Evolutionary conservation across 2,329 filamentous ascomycete genomes (phyloP).

Genomic region (Aspergillus phoenicis): DNA sequence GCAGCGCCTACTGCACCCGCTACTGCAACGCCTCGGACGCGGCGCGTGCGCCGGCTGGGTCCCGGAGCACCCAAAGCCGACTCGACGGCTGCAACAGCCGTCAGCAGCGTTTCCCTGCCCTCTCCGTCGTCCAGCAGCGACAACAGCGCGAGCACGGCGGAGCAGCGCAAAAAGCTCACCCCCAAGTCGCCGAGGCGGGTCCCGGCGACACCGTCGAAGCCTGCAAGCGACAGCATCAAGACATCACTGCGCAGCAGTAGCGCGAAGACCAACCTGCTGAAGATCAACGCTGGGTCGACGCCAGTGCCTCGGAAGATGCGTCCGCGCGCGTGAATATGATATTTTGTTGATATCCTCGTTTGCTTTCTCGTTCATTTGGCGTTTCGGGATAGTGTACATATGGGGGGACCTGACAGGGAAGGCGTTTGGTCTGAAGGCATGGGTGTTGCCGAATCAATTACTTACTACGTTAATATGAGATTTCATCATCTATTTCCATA

Average conservation of each 20-base stretch:
- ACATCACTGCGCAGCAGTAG: conserved; percentile 20
- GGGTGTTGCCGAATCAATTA: too few species aligned
- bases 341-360: conserved; percentile 13
- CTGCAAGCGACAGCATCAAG: conserved; percentile 23
- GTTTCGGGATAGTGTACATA: background rate
- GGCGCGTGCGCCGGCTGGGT: conserved; percentile 36
- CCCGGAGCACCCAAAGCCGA: conserved; percentile 24
- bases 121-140: conserved; percentile 15
- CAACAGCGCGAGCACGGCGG: conserved; percentile 23
- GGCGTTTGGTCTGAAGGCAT: too few species aligned
- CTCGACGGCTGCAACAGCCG: conserved; percentile 20
- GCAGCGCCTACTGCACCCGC: conserved; percentile 26
- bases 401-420: too few species aligned
- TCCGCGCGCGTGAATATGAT: conserved; percentile 23
- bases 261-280: conserved; percentile 33
- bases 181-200: conserved; percentile 36
- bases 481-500: too few species aligned
- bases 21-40: conserved; percentile 32
- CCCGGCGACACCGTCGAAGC: conserved; percentile 25
- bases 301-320: conserved; percentile 39
- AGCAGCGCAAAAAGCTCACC: conserved; percentile 38
- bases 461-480: too few species aligned
- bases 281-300: conserved; percentile 40
- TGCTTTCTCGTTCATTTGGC: background rate
- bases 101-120: conserved; percentile 14